Percentiles rank a stretch among this genome's conserved stretches.
phyloP scores from a whole-genome alignment of 2,329 filamentous ascomycete genomes.

The Epichloe festucae region DNA sequence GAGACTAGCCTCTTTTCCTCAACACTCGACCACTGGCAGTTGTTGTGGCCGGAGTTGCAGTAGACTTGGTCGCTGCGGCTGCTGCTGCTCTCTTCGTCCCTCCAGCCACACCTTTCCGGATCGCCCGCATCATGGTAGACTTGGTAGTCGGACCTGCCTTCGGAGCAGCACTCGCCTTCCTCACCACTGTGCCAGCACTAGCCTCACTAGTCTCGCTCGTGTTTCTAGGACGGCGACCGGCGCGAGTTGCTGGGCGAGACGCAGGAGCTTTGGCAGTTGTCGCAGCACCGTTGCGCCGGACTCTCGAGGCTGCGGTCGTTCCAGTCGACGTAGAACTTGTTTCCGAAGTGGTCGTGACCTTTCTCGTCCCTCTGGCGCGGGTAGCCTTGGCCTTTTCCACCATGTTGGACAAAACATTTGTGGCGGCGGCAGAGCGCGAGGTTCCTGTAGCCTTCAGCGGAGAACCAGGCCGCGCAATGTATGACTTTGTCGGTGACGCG shows the following conservation, averaged over 20 bases:
- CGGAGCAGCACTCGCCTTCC: slow-evolving; percentile 32
- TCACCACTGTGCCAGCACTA: slow-evolving; percentile 52
- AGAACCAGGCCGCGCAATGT: slow-evolving; percentile 45
- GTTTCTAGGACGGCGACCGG: slow-evolving; percentile 40
- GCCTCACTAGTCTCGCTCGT: slow-evolving; percentile 50
- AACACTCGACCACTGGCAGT: slow-evolving; percentile 39
- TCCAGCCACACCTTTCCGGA: slow-evolving; percentile 37
- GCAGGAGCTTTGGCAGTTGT: slow-evolving; percentile 18
- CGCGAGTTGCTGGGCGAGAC: slow-evolving; percentile 30
- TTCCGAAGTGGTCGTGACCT: slow-evolving; percentile 31
- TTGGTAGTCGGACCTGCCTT: slow-evolving; percentile 23
- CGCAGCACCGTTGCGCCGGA: slow-evolving; percentile 23
- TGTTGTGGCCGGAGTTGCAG: slow-evolving; percentile 26
- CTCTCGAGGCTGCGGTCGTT: slow-evolving; percentile 20
- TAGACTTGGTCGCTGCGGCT: slow-evolving; percentile 18
- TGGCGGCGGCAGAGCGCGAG: slow-evolving; percentile 26
- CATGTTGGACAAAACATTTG: slow-evolving; percentile 40
- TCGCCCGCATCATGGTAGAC: slow-evolving; percentile 40
- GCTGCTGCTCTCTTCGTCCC: slow-evolving; percentile 35
- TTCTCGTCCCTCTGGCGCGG: slow-evolving; percentile 34
- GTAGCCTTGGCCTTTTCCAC: slow-evolving; percentile 47
- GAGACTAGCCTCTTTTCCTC: slow-evolving; percentile 34
- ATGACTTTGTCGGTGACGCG: slow-evolving; percentile 42
- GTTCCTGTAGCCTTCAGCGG: slow-evolving; percentile 42
- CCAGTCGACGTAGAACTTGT: slow-evolving; percentile 28